Evolutionary conservation across 352 stramenopile species (phyloP).

Genomic region (Phytopythium vexans): DNA sequence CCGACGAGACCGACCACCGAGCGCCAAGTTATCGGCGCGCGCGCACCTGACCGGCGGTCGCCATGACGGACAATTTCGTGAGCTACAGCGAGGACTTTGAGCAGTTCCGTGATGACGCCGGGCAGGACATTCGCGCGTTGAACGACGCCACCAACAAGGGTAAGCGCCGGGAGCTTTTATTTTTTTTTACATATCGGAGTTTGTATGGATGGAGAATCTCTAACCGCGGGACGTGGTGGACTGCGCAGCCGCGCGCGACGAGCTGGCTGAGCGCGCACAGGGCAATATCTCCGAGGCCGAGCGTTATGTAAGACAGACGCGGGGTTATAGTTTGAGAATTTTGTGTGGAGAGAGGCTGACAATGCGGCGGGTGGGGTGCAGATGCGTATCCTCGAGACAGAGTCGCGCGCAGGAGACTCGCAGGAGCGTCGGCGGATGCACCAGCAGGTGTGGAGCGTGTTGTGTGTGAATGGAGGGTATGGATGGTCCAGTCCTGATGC

Average conservation of each 20-base stretch:
- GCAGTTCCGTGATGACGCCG: conserved; percentile 75
- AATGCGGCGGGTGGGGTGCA: conserved; percentile 5
- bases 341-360: background rate
- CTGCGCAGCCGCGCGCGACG: conserved; percentile 42
- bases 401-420: conserved; percentile 70
- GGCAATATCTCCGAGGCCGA: conserved; percentile 75
- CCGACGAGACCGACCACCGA: too few relatives aligned
- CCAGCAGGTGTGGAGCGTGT: conserved; percentile 39
- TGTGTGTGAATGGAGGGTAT: background rate
- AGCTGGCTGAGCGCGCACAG: conserved; percentile 50
- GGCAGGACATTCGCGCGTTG: conserved; percentile 65
- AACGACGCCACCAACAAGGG: conserved; percentile 32
- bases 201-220: too few relatives aligned
- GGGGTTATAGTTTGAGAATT: background rate
- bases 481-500: background rate
- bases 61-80: conserved; percentile 79
- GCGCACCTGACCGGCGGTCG: too few relatives aligned
- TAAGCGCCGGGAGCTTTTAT: background rate
- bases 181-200: too few relatives aligned
- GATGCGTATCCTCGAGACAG: conserved; percentile 82
- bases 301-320: conserved; percentile 65
- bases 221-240: too few relatives aligned
- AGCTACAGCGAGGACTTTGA: conserved; percentile 85
- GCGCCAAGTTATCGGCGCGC: too few relatives aligned
- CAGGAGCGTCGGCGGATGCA: conserved; percentile 84